These are phyloP conservation scores for Durusdinium trenchii DNA, from an alignment of 73 alveolate genomes.

Conservation along the genomic window DNA sequence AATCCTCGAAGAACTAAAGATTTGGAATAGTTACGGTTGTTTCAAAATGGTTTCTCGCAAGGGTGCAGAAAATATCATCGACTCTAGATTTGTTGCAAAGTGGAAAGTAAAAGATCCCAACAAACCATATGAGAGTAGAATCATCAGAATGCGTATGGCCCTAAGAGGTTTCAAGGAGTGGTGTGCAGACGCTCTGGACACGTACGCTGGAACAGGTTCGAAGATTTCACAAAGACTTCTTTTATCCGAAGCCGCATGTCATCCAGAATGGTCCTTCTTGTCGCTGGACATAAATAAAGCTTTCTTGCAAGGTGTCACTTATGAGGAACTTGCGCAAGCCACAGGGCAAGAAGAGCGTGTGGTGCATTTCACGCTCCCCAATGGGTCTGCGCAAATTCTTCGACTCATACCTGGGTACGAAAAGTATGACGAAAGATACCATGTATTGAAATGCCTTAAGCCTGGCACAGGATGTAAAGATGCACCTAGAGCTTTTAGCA, in stretches of 20 bases:
- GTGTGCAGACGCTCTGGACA: background rate
- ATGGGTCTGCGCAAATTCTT: background rate
- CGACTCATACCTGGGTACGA: constrained; percentile 24
- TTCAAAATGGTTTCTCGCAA: background rate
- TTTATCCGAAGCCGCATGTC: background rate
- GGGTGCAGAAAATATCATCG: background rate
- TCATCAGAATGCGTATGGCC: constrained; percentile 3
- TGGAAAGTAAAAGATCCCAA: background rate
- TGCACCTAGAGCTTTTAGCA: constrained; percentile 31
- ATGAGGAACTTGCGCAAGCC: background rate
- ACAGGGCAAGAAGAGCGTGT: constrained; percentile 6
- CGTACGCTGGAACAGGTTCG: background rate
- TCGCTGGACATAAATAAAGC: constrained; percentile 27
- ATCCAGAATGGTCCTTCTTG: background rate
- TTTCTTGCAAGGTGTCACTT: constrained; percentile 23
- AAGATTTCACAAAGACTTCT: background rate
- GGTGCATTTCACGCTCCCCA: constrained; percentile 1
- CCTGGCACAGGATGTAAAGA: constrained; percentile 48
- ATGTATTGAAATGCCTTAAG: background rate
- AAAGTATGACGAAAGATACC: background rate
- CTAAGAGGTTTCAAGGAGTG: constrained; percentile 36
- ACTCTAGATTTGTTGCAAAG: background rate
- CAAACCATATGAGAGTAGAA: background rate
- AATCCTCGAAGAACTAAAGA: background rate
- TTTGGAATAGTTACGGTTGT: too few relatives aligned